Conservation (phyloP, 495 filamentous ascomycete species). For the Cercophora scortea region DNA sequence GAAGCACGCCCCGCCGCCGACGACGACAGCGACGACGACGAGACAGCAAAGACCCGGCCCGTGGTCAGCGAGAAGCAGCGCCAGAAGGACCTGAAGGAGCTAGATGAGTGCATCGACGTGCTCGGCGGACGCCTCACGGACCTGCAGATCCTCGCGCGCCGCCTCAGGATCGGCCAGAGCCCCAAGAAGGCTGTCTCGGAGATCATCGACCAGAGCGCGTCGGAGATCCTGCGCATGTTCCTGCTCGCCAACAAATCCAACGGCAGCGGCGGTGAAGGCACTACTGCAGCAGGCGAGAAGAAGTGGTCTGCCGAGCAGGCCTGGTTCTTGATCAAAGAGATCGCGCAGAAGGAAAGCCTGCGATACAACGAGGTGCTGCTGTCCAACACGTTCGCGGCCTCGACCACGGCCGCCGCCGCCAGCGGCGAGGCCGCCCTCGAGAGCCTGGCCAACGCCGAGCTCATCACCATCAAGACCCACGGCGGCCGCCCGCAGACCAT, state of each 20-base stretch:
- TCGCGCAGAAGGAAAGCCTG: constrained; percentile 54
- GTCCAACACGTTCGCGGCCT: constrained; percentile 58
- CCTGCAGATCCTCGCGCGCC: constrained; percentile 81
- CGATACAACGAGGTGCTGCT: constrained; percentile 80
- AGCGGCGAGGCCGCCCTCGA: constrained; percentile 65
- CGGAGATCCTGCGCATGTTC: constrained; percentile 91
- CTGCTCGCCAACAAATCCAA: constrained; percentile 44
- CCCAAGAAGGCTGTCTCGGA: constrained; percentile 78
- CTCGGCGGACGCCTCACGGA: constrained; percentile 90
- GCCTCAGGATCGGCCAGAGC: constrained; percentile 85
- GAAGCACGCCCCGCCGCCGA: constrained; percentile 16
- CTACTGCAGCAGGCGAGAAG: constrained; percentile 33
- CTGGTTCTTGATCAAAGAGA: constrained; percentile 74
- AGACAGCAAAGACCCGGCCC: neutral
- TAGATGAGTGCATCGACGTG: constrained; percentile 73
- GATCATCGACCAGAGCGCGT: constrained; percentile 79
- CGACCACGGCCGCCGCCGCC: constrained; percentile 28
- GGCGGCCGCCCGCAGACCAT: constrained; percentile 72
- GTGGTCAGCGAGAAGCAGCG: constrained; percentile 28
- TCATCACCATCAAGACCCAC: constrained; percentile 66
- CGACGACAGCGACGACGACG: constrained; percentile 6
- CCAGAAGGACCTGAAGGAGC: constrained; percentile 43
- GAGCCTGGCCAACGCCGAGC: constrained; percentile 76
- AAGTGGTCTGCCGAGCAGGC: constrained; percentile 79
- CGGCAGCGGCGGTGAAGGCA: too few relatives aligned